Conservation (phyloP, 108 stramenopile species). For the Nitzschia sp. region DNA sequence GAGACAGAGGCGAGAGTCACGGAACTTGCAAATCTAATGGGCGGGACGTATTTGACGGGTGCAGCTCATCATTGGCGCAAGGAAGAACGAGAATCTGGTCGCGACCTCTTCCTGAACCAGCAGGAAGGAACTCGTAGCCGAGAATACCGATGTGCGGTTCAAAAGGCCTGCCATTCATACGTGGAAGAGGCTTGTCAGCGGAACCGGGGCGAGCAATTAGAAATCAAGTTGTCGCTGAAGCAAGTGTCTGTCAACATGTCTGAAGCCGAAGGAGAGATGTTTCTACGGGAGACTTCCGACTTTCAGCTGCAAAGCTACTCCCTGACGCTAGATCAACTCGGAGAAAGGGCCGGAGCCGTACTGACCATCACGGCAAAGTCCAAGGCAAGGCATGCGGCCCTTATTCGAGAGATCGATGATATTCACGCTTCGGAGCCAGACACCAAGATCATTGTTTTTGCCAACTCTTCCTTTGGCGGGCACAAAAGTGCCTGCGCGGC, state of each 20-base stretch:
- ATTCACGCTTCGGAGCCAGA: constrained; percentile 47
- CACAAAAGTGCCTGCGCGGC: constrained; percentile 36
- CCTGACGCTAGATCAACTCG: constrained; percentile 59
- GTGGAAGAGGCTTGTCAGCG: constrained; percentile 26
- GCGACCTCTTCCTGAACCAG: constrained; percentile 66
- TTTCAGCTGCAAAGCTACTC: constrained; percentile 30
- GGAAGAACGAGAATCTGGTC: constrained; percentile 57
- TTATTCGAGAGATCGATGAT: constrained; percentile 40
- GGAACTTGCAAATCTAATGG: constrained; percentile 80
- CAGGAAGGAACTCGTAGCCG: constrained; percentile 62
- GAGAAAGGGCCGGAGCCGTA: constrained; percentile 52
- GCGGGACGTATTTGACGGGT: constrained; percentile 64
- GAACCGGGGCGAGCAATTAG: constrained; percentile 55
- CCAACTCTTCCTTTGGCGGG: constrained; percentile 58
- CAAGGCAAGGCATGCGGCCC: constrained; percentile 47
- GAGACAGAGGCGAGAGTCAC: constrained; percentile 68
- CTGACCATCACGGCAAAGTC: constrained; percentile 46
- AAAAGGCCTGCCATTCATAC: constrained; percentile 8
- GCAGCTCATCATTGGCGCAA: constrained; percentile 69
- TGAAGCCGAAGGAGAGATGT: constrained; percentile 39
- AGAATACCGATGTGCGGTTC: constrained; percentile 52
- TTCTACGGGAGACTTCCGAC: constrained; percentile 46
- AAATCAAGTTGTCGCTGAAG: constrained; percentile 45
- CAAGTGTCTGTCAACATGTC: constrained; percentile 48
- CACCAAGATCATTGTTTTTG: constrained; percentile 81